Conservation (phyloP, 2,329 filamentous ascomycete species). For the Purpureocillium takamizusanense region DNA sequence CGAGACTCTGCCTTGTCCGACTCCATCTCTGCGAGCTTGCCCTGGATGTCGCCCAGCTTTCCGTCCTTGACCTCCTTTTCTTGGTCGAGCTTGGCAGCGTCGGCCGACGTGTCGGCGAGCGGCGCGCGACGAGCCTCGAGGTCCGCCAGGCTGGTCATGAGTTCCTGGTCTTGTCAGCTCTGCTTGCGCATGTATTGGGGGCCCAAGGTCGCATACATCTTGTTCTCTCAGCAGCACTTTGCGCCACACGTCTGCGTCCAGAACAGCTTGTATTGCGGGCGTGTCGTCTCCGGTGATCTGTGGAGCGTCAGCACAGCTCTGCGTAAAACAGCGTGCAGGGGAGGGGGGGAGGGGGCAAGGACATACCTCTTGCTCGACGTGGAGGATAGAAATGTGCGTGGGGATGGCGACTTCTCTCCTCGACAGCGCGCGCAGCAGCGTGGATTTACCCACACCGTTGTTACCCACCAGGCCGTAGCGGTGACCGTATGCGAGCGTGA, state of each 20-base stretch:
- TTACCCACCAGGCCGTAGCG: constrained; percentile 96
- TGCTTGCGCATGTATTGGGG: constrained; percentile 18
- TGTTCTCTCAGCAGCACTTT: constrained; percentile 91
- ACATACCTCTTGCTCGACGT: constrained; percentile 90
- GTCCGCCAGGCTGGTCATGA: constrained; percentile 62
- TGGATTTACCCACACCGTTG: constrained; percentile 98
- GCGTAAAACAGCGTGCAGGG: not conserved
- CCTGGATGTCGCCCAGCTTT: constrained; percentile 83
- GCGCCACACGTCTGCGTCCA: constrained; percentile 97
- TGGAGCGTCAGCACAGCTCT: not conserved
- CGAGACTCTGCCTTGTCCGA: constrained; percentile 96
- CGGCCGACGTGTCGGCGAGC: constrained; percentile 84
- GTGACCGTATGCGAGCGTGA: constrained; percentile 85
- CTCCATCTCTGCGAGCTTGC: constrained; percentile 95
- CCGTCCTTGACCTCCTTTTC: constrained; percentile 86
- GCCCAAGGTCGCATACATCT: constrained; percentile 43
- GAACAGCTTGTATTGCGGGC: constrained; percentile 83
- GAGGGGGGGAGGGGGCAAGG: not conserved
- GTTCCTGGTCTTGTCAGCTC: constrained; percentile 44
- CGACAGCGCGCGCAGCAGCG: constrained; percentile 83
- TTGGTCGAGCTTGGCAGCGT: constrained; percentile 75
- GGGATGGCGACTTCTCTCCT: constrained; percentile 91
- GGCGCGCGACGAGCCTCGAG: constrained; percentile 70
- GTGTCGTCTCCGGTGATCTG: constrained; percentile 94
- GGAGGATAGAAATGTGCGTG: constrained; percentile 95